phyloP scores from a whole-genome alignment of 2,329 filamentous ascomycete genomes.

The Coniosporium tulheliwenetii region DNA sequence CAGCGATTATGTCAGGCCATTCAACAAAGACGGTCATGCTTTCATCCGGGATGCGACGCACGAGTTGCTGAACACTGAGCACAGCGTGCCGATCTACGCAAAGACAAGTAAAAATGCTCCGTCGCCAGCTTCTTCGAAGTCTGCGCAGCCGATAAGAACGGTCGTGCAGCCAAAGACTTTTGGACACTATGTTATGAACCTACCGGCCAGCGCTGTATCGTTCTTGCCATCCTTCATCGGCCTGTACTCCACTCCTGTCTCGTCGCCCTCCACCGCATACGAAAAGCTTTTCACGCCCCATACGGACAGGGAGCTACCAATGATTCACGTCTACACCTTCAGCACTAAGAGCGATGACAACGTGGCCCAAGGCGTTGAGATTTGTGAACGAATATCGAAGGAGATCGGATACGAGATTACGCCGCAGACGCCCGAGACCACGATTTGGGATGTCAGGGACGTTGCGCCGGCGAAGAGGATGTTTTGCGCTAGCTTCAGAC shows the following conservation, averaged over 20 bases:
- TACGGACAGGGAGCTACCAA: conserved; percentile 42
- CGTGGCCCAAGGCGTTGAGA: conserved; percentile 38
- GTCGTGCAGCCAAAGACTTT: conserved; percentile 53
- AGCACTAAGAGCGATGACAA: conserved; percentile 67
- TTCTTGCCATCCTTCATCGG: conserved; percentile 70
- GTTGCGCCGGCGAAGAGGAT: conserved; percentile 90
- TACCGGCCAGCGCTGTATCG: conserved; percentile 75
- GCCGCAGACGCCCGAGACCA: conserved; percentile 39
- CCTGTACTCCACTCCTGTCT: conserved; percentile 41
- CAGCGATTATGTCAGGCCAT: conserved; percentile 55
- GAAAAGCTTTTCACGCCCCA: conserved; percentile 13
- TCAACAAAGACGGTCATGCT: conserved; percentile 64
- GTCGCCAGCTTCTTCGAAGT: conserved; percentile 10
- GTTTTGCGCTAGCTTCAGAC: conserved; percentile 86
- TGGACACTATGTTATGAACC: conserved; percentile 95
- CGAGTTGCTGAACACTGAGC: conserved; percentile 35
- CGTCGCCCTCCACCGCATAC: conserved; percentile 8
- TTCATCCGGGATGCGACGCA: conserved; percentile 65
- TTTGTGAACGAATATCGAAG: conserved; percentile 50
- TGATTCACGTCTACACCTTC: conserved; percentile 94
- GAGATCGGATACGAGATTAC: conserved; percentile 35
- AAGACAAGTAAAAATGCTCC: conserved; percentile 8
- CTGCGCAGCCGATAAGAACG: conserved; percentile 16
- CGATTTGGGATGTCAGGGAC: conserved; percentile 55
- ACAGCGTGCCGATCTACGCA: conserved; percentile 27